These are phyloP conservation scores for Mortierella antarctica DNA, from an alignment of 192 early-diverging fungal genomes.

Conservation along the genomic window DNA sequence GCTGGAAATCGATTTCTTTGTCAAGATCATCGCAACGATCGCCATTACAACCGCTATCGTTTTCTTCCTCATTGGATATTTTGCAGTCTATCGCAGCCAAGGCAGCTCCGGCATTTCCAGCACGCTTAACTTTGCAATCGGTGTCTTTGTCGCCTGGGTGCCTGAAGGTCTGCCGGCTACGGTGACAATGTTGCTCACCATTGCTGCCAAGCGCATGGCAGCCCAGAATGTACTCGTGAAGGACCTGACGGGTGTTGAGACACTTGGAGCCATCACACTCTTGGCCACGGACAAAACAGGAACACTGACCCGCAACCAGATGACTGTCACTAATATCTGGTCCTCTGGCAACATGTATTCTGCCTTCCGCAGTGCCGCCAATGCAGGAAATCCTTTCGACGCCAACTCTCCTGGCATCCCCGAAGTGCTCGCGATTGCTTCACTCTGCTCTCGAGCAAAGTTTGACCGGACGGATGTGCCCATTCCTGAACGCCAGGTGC, in stretches of 20 bases:
- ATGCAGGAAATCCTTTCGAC: slow-evolving; percentile 54
- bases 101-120: slow-evolving; percentile 63
- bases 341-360: slow-evolving; percentile 72
- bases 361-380: slow-evolving; percentile 56
- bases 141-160: slow-evolving; percentile 88
- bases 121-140: slow-evolving; percentile 92
- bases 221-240: slow-evolving; percentile 91
- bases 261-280: slow-evolving; percentile 95
- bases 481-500: slow-evolving; percentile 78
- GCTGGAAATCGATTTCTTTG: slow-evolving; percentile 82
- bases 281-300: slow-evolving; percentile 98
- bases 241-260: slow-evolving; percentile 95
- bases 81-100: slow-evolving; percentile 56
- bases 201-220: slow-evolving; percentile 98
- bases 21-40: slow-evolving; percentile 86
- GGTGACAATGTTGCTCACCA: slow-evolving; percentile 91
- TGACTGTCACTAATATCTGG: slow-evolving; percentile 96
- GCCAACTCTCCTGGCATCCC: slow-evolving; percentile 65
- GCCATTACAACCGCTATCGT: slow-evolving; percentile 78
- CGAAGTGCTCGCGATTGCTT: slow-evolving; percentile 83
- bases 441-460: slow-evolving; percentile 86
- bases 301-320: slow-evolving; percentile 95
- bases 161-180: slow-evolving; percentile 95
- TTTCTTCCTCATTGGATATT: slow-evolving; percentile 84
- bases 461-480: slow-evolving; percentile 93